phyloP scores from a whole-genome alignment of 257 asterid genomes.

The Nyctanthes arbortristis region DNA sequence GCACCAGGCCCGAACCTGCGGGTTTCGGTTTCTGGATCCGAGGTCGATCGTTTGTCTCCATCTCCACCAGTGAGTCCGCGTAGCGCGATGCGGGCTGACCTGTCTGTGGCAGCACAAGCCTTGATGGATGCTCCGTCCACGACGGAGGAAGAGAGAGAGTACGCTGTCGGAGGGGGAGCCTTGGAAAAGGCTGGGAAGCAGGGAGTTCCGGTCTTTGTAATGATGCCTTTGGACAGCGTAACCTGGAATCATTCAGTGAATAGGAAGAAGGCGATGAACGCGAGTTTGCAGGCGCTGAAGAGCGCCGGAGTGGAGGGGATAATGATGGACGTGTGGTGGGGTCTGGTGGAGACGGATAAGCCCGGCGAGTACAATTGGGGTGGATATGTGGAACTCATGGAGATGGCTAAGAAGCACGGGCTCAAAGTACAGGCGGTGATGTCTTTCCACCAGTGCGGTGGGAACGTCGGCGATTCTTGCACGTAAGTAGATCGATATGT shows the following conservation, averaged over 20 bases:
- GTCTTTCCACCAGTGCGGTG: constrained; percentile 99
- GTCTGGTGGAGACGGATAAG: constrained; percentile 77
- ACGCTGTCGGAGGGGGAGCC: constrained; percentile 22
- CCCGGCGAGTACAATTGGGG: constrained; percentile 90
- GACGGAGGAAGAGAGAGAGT: constrained; percentile 30
- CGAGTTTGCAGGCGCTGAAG: constrained; percentile 91
- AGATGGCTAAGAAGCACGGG: constrained; percentile 91
- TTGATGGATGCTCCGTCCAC: constrained; percentile 39
- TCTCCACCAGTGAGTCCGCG: constrained; percentile 85
- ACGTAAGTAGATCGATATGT: constrained; percentile 51
- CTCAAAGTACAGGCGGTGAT: constrained; percentile 95
- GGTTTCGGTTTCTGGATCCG: constrained; percentile 46
- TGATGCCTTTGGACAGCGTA: constrained; percentile 99
- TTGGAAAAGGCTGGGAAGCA: constrained; percentile 28
- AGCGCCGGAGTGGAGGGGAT: constrained; percentile 96
- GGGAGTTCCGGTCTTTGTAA: constrained; percentile 92
- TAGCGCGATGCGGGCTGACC: constrained; percentile 55
- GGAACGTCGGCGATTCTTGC: constrained; percentile 95
- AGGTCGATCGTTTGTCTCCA: constrained; percentile 64
- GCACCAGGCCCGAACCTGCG: constrained; percentile 51
- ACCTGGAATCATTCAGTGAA: constrained; percentile 81
- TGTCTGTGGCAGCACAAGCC: constrained; percentile 83
- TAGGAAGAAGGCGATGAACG: constrained; percentile 93
- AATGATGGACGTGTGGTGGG: constrained; percentile 99
- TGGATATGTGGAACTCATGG: constrained; percentile 80